Base-by-base conservation (phyloP, 2,329 filamentous ascomycete species). In the Cladorrhinum sp. region DNA sequence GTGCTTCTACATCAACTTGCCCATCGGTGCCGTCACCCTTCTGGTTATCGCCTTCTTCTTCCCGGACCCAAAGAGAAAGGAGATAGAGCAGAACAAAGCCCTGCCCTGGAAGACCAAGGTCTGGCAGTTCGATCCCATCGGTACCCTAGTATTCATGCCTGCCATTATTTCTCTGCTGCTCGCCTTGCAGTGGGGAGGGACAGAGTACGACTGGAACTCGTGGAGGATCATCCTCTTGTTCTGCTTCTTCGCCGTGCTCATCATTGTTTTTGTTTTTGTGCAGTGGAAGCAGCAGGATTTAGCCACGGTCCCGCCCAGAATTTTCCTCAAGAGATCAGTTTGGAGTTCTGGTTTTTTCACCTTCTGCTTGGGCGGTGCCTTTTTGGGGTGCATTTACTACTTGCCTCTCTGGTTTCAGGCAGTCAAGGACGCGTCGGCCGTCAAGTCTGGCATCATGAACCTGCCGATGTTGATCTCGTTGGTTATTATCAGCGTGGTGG, bases 161-260 rank as follows among this genome's bases (percentile, higher is more conserved):
- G 64, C 74, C 22, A 75, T 79, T 22, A 70, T 80, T 58, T 79
- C 75, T 59, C 73, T 81, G 12, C 68, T 82, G 2, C 70, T 83
- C 7, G 79, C 79, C 2, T 70, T 83, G 18, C 77, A 81, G 63
- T 81, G 78, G 78, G 77, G 75, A 58, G 77, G 76, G 32, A 74
- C 69, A 13, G 70, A 67, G n/a, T 76, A 78, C 57, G 63, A 68
- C 1, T 79, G 77, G 76, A 66, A 63, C 55, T 70, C 62, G 59
- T 74, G 71, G 61, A 70, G 74, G 38, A 71, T 78, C 58, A 74
- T 79, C 50, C 65, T 71, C 18, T 69, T 78, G 12, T 70, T 77
- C 16, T 68, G 71, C 36, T 51, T 76, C n/a, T 75, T 75, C 24
- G 69, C 59, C 50, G 68, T 77, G 1, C 67, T 74, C 16, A 69